These are phyloP conservation scores for Puccinia coronata DNA, from an alignment of 1,284 basidiomycete genomes.

Conservation along the genomic window DNA sequence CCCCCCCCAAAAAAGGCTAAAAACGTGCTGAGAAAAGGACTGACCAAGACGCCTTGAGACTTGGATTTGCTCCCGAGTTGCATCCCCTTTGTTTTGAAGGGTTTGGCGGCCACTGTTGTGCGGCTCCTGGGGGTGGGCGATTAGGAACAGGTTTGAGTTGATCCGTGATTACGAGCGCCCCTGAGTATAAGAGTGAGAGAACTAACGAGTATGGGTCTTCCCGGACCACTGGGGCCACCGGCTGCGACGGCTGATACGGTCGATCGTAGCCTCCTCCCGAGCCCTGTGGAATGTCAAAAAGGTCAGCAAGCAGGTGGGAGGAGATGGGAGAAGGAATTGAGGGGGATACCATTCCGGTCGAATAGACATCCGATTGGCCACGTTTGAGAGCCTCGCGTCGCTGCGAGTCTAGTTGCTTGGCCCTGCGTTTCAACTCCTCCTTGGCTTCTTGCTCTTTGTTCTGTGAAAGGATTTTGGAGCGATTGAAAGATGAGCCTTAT, in stretches of 20 bases:
- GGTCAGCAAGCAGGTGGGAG: constrained; percentile 17
- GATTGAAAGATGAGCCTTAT: not conserved
- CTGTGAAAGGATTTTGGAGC: constrained; percentile 60
- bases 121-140: constrained; percentile 63
- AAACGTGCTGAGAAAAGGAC: constrained; percentile 78
- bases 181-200: constrained; percentile 58
- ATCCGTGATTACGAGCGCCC: constrained; percentile 62
- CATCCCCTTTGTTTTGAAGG: constrained; percentile 96
- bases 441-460: constrained; percentile 99
- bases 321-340: constrained; percentile 40
- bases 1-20: constrained; percentile 39
- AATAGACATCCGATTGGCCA: constrained; percentile 58
- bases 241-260: constrained; percentile 49
- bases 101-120: constrained; percentile 67
- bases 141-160: constrained; percentile 63
- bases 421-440: constrained; percentile 96
- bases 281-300: constrained; percentile 29
- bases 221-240: constrained; percentile 39
- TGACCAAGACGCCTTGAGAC: constrained; percentile 79
- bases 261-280: constrained; percentile 51
- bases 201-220: constrained; percentile 43
- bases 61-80: constrained; percentile 71
- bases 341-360: constrained; percentile 51
- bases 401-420: constrained; percentile 98
- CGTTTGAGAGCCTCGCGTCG: constrained; percentile 85